Evolutionary conservation across 768 basidiomycete genomes (phyloP).

Genomic region (Lentinula lateritia): DNA sequence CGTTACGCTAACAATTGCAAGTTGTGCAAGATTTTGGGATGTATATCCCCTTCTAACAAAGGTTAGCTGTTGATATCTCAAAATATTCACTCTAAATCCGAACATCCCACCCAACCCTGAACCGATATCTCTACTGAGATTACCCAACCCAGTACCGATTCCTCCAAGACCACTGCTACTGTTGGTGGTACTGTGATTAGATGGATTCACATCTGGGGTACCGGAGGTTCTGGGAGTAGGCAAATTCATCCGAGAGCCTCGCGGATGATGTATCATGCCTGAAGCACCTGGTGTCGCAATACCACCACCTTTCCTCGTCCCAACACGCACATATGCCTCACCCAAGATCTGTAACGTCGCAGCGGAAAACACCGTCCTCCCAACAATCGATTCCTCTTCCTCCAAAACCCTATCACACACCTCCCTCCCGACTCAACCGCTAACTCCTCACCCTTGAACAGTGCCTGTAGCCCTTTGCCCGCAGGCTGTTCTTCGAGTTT

Average conservation of each 20-base stretch:
- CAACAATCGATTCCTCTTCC: too few relatives aligned
- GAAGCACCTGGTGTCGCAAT: neutral
- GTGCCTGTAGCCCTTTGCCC: too few relatives aligned
- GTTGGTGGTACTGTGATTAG: too few relatives aligned
- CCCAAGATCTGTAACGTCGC: constrained; percentile 76
- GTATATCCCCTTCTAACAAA: too few relatives aligned
- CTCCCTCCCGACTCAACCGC: too few relatives aligned
- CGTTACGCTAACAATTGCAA: too few relatives aligned
- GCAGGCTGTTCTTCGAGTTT: too few relatives aligned
- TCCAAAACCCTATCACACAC: too few relatives aligned
- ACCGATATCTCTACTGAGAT: neutral
- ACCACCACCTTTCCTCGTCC: constrained; percentile 30
- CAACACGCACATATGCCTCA: constrained; percentile 67
- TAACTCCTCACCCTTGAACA: too few relatives aligned
- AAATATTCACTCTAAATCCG: neutral
- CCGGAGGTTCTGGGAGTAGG: neutral
- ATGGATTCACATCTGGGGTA: neutral
- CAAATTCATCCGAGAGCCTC: neutral
- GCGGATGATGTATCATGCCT: neutral
- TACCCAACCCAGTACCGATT: neutral
- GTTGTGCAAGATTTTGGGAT: too few relatives aligned
- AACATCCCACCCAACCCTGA: neutral
- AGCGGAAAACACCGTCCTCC: too few relatives aligned
- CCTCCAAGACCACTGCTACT: neutral
- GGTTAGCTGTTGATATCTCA: too few relatives aligned